These are phyloP conservation scores for Penicillium odoratum DNA, from an alignment of 495 filamentous ascomycete species.

Conservation along the genomic window DNA sequence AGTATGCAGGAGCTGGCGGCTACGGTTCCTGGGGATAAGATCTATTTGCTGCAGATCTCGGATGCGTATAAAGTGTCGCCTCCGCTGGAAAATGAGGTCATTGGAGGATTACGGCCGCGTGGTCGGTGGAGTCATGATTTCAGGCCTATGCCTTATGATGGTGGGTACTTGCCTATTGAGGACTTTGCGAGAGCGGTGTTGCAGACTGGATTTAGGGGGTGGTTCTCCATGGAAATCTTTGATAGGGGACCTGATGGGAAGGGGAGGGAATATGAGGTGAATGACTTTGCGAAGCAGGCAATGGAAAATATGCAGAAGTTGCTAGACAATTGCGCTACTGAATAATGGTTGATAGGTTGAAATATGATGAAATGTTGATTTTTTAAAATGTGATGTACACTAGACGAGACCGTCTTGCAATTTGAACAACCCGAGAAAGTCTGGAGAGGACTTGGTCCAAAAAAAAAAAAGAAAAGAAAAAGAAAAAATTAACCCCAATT, in stretches of 20 bases:
- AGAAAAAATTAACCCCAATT: constrained; percentile 20
- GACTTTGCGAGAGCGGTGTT: constrained; percentile 66
- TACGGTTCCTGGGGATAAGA: constrained; percentile 67
- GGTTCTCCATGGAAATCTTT: constrained; percentile 78
- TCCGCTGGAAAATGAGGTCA: constrained; percentile 48
- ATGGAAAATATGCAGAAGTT: constrained; percentile 58
- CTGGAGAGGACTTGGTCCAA: background rate
- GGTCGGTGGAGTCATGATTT: constrained; percentile 72
- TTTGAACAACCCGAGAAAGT: background rate
- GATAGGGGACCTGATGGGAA: constrained; percentile 61
- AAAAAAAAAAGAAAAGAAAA: constrained; percentile 8
- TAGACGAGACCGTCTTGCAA: background rate
- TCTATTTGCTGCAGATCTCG: constrained; percentile 73
- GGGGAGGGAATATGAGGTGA: constrained; percentile 60
- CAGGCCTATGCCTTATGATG: constrained; percentile 68
- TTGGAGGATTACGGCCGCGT: constrained; percentile 55
- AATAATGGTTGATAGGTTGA: background rate
- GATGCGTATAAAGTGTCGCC: constrained; percentile 68
- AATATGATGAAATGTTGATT: background rate
- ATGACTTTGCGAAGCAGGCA: constrained; percentile 57
- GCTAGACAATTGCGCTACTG: constrained; percentile 44
- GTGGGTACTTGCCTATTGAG: constrained; percentile 71
- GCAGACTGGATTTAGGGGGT: constrained; percentile 67
- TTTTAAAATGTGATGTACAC: background rate
- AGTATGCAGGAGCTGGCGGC: constrained; percentile 55